Evolutionary conservation across 2,329 filamentous ascomycete species (phyloP).

Genomic region (Aspergillus fumigatiaffinis): DNA sequence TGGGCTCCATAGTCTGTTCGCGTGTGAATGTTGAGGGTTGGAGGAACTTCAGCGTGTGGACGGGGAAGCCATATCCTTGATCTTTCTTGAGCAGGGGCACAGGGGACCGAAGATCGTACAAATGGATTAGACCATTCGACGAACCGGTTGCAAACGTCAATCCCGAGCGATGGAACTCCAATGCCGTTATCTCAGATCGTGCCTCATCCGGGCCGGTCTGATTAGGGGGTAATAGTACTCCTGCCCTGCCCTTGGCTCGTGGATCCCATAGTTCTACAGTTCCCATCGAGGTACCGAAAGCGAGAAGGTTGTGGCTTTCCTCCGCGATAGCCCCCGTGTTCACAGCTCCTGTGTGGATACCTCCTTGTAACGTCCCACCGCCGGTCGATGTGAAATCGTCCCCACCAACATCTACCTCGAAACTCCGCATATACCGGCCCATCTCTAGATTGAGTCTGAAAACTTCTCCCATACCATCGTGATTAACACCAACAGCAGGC

Average conservation of each 20-base stretch:
- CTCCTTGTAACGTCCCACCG: conserved; percentile 76
- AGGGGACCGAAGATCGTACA: conserved; percentile 89
- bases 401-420: conserved; percentile 82
- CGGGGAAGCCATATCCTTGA: conserved; percentile 89
- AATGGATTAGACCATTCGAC: conserved; percentile 80
- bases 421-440: conserved; percentile 90
- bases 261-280: conserved; percentile 97
- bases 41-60: conserved; percentile 74
- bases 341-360: conserved; percentile 78
- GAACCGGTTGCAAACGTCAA: conserved; percentile 81
- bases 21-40: conserved; percentile 64
- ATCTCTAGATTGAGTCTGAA: conserved; percentile 88
- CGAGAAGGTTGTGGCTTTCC: conserved; percentile 80
- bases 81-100: conserved; percentile 85
- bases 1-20: conserved; percentile 63
- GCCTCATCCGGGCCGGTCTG: conserved; percentile 37
- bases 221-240: conserved; percentile 61
- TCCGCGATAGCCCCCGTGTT: conserved; percentile 86
- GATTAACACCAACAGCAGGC: conserved; percentile 81
- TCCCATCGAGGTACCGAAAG: conserved; percentile 91
- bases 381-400: conserved; percentile 67
- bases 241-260: conserved; percentile 74
- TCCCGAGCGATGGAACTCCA: conserved; percentile 81
- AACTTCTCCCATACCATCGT: conserved; percentile 83
- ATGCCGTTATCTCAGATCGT: conserved; percentile 69